Evolutionary conservation across 2,329 filamentous ascomycete genomes (phyloP).

Genomic region (Cladosporium sp.): DNA sequence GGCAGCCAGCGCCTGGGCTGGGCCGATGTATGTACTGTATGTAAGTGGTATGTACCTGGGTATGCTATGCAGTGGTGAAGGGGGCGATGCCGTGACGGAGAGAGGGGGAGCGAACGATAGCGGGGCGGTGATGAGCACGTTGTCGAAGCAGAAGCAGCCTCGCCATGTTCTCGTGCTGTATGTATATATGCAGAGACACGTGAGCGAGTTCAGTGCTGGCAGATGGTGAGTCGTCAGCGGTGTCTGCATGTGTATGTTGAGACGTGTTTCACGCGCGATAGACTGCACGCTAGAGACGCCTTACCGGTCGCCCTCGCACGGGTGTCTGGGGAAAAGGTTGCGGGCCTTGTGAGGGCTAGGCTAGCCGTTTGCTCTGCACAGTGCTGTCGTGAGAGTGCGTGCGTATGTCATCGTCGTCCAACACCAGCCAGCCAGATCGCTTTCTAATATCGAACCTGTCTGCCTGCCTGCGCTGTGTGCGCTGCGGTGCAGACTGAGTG

Average conservation of each 20-base stretch:
- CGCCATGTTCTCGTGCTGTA: neutral
- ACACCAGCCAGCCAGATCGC: constrained; percentile 1
- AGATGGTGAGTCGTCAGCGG: constrained; percentile 5
- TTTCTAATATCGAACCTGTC: constrained; percentile 9
- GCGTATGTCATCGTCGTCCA: neutral
- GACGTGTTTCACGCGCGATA: constrained; percentile 14
- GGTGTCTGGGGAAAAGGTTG: neutral
- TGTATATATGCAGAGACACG: constrained; percentile 11
- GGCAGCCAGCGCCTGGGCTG: constrained; percentile 6
- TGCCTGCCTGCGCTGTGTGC: constrained; percentile 5
- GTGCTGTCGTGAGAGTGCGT: neutral
- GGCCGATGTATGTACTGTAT: neutral
- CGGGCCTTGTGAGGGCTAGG: neutral
- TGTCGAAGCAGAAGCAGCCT: neutral
- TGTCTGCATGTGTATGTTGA: constrained; percentile 3
- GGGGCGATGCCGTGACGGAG: neutral
- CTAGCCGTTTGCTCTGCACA: constrained; percentile 10
- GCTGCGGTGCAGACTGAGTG: neutral
- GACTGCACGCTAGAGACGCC: constrained; percentile 10
- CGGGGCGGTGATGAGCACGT: neutral
- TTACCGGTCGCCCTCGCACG: constrained; percentile 1
- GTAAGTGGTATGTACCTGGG: neutral
- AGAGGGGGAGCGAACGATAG: neutral
- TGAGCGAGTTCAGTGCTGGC: neutral
- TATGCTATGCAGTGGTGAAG: constrained; percentile 8